Percentiles rank a stretch among this genome's conserved stretches.
phyloP scores from a whole-genome alignment of 129 eudicot genomes.

The Helianthus tuberosus region DNA sequence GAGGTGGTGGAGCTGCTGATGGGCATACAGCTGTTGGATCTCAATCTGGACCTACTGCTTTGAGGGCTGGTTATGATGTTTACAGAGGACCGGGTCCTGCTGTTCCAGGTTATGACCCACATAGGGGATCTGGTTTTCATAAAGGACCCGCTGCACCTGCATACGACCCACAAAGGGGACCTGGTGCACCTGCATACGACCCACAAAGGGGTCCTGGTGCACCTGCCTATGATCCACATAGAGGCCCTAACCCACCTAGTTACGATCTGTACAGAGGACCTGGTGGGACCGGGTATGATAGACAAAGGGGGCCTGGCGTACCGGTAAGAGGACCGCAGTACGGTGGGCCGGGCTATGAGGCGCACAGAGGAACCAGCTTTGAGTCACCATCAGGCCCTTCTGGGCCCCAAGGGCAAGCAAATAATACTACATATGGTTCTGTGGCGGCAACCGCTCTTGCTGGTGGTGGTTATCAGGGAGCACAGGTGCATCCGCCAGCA shows the following conservation, averaged over 20 bases:
- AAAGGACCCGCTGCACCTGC: constrained; percentile 31
- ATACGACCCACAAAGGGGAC: not conserved
- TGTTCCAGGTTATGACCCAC: constrained; percentile 39
- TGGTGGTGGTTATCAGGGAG: constrained; percentile 50
- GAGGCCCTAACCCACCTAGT: constrained; percentile 32
- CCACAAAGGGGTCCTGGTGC: constrained; percentile 57
- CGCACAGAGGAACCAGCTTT: constrained; percentile 39
- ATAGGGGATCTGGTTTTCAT: constrained; percentile 37
- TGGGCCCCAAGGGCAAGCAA: constrained; percentile 37
- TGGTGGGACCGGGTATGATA: constrained; percentile 31
- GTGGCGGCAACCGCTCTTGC: constrained; percentile 38
- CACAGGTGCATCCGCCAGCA: constrained; percentile 32
- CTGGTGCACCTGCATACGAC: constrained; percentile 41
- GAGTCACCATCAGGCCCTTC: constrained; percentile 32
- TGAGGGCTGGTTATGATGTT: constrained; percentile 54
- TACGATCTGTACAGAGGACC: constrained; percentile 41
- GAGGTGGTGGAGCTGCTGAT: constrained; percentile 41
- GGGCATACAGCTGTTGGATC: constrained; percentile 48
- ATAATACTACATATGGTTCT: constrained; percentile 42
- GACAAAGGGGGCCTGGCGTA: constrained; percentile 29
- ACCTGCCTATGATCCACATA: constrained; percentile 47
- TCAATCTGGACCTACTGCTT: constrained; percentile 42
- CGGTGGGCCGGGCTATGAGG: constrained; percentile 38
- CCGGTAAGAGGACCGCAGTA: constrained; percentile 38
- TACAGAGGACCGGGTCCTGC: constrained; percentile 39